Evolutionary conservation across 2,329 filamentous ascomycete genomes (phyloP).

Genomic region (Fusarium nematophilum): DNA sequence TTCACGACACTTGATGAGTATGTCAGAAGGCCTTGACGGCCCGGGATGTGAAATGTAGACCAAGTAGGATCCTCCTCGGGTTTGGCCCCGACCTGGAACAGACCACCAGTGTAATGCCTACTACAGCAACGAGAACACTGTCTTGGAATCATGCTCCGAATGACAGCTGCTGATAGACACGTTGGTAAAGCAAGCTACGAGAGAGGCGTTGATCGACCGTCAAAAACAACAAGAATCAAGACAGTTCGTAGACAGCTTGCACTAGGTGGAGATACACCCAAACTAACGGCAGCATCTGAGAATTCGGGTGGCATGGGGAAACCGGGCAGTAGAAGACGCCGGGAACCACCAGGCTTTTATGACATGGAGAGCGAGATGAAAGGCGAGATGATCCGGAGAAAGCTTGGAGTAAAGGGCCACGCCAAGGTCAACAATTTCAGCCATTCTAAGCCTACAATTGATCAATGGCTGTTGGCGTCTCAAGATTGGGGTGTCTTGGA

Average conservation of each 20-base stretch:
- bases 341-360: neutral
- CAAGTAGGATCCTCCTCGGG: neutral
- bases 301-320: slow-evolving; percentile 26
- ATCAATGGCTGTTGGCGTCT: slow-evolving; percentile 22
- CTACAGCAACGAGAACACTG: neutral
- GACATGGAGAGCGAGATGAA: neutral
- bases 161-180: too few relatives aligned
- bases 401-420: slow-evolving; percentile 5
- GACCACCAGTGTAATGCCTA: neutral
- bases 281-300: slow-evolving; percentile 37
- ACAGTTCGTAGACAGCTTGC: slow-evolving; percentile 12
- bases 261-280: slow-evolving; percentile 36
- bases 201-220: too few relatives aligned
- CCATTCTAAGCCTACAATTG: slow-evolving; percentile 18
- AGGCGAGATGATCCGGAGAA: slow-evolving; percentile 2
- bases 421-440: slow-evolving; percentile 3
- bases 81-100: too few relatives aligned
- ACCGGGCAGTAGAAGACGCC: slow-evolving; percentile 13
- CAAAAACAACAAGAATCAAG: too few relatives aligned
- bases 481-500: too few relatives aligned
- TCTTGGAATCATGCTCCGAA: too few relatives aligned
- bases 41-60: neutral
- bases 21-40: neutral
- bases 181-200: too few relatives aligned
- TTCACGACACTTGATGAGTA: slow-evolving; percentile 7